A percentile compares a stretch with the other conserved stretches of the same genome.
Evolutionary conservation across 192 early-diverging fungal genomes (phyloP).

Genomic region (Piromyces sp.): DNA sequence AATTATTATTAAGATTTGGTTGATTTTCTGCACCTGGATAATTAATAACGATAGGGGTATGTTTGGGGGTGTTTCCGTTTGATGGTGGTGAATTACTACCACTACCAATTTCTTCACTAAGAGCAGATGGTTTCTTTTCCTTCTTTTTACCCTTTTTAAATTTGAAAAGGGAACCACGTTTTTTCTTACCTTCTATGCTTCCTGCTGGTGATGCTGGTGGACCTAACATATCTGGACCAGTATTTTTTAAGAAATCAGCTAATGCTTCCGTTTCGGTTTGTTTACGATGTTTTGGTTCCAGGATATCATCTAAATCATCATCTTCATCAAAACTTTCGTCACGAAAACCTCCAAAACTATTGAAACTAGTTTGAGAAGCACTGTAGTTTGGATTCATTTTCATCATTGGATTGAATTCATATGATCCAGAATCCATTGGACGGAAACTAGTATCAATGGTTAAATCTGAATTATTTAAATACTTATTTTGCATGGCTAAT

Average conservation of each 20-base stretch:
- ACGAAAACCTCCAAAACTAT: background rate
- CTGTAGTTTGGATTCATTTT: background rate
- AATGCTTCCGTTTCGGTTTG: background rate
- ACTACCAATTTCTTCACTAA: background rate
- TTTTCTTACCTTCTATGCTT: background rate
- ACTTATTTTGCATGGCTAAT: background rate
- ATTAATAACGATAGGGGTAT: background rate
- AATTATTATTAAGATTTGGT: background rate
- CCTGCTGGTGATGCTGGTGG: background rate
- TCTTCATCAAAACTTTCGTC: background rate
- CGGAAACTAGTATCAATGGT: background rate
- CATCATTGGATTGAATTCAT: background rate
- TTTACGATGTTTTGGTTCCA: background rate
- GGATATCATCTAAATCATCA: background rate
- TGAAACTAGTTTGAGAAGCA: background rate
- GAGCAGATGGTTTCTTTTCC: background rate
- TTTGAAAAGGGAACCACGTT: background rate
- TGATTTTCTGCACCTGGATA: background rate
- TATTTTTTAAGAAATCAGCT: background rate
- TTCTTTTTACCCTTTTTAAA: background rate
- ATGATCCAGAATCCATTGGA: background rate
- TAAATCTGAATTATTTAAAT: background rate
- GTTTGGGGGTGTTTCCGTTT: background rate
- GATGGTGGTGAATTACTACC: background rate
- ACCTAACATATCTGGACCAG: background rate